phyloP scores from a whole-genome alignment of 1,139 yeast genomes.

The Yamadazyma oceani region DNA sequence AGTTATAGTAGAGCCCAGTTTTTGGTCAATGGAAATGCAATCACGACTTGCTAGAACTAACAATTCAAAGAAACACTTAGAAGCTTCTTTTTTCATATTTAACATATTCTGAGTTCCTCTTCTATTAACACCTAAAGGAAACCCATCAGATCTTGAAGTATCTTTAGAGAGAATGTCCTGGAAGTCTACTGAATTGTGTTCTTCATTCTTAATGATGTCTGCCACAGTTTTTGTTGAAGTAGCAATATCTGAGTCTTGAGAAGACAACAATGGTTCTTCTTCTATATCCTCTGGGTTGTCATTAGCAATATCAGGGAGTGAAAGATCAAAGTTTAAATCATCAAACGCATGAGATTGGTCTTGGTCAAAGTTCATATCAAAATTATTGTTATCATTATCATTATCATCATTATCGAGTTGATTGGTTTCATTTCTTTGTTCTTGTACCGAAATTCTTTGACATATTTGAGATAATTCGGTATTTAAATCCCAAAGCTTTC shows the following conservation, averaged over 20 bases:
- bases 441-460: slow-evolving; percentile 28
- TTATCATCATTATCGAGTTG: slow-evolving; percentile 18
- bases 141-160: slow-evolving; percentile 12
- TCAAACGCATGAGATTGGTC: slow-evolving; percentile 9
- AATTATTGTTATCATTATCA: slow-evolving; percentile 16
- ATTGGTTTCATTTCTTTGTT: slow-evolving; percentile 22
- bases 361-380: slow-evolving; percentile 37
- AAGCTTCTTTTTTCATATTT: slow-evolving; percentile 58
- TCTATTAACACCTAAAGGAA: slow-evolving; percentile 31
- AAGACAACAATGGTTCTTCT: slow-evolving; percentile 6
- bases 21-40: slow-evolving; percentile 64
- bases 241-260: slow-evolving; percentile 9
- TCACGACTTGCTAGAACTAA: slow-evolving; percentile 81
- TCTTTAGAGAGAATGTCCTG: slow-evolving; percentile 44
- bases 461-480: slow-evolving; percentile 32
- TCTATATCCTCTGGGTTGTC: slow-evolving; percentile 18
- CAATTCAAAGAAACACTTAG: slow-evolving; percentile 78
- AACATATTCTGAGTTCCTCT: slow-evolving; percentile 19
- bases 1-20: slow-evolving; percentile 19
- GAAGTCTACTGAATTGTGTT: slow-evolving; percentile 21
- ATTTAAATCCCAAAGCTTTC: slow-evolving; percentile 39
- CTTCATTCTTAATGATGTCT: slow-evolving; percentile 13
- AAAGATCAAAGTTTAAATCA: slow-evolving; percentile 40
- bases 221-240: slow-evolving; percentile 14
- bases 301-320: slow-evolving; percentile 34